Evolutionary conservation across 2,329 filamentous ascomycete species (phyloP).

Genomic region (Westerdykella sp.): DNA sequence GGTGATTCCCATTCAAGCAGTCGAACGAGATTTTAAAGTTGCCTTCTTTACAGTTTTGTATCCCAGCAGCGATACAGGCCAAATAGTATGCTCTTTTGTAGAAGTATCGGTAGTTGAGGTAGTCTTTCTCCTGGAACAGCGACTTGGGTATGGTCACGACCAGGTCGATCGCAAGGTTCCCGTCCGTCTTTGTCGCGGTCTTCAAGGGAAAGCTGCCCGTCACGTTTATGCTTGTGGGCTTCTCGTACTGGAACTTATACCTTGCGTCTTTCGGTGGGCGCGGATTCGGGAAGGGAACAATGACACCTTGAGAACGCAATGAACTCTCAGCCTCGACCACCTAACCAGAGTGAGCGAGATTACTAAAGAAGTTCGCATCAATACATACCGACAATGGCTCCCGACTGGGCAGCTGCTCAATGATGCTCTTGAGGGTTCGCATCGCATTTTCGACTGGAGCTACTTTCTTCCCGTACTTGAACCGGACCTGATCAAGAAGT

Average conservation of each 20-base stretch:
- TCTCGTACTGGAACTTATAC: conserved; percentile 74
- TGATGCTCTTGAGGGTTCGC: conserved; percentile 49
- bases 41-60: conserved; percentile 54
- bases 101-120: conserved; percentile 86
- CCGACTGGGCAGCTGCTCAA: conserved; percentile 51
- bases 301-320: conserved; percentile 58
- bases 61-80: conserved; percentile 66
- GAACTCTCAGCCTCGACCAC: conserved; percentile 64
- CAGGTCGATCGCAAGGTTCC: conserved; percentile 64
- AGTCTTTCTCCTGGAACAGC: conserved; percentile 91
- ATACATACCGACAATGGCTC: conserved; percentile 41
- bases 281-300: conserved; percentile 81
- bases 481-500: conserved; percentile 52
- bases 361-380: not conserved
- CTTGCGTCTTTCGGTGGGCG: conserved; percentile 67
- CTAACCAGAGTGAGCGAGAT: conserved; percentile 39
- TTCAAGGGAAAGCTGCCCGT: conserved; percentile 79
- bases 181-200: conserved; percentile 62
- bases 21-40: conserved; percentile 58
- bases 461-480: conserved; percentile 53
- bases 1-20: conserved; percentile 63
- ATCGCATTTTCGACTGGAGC: conserved; percentile 47
- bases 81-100: conserved; percentile 91
- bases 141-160: conserved; percentile 74
- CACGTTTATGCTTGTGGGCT: conserved; percentile 74